Percentiles rank a stretch among this genome's conserved stretches.
These are phyloP conservation scores for Phylloporus sp. DNA, from an alignment of 1,284 basidiomycete species.

Conservation along the genomic window DNA sequence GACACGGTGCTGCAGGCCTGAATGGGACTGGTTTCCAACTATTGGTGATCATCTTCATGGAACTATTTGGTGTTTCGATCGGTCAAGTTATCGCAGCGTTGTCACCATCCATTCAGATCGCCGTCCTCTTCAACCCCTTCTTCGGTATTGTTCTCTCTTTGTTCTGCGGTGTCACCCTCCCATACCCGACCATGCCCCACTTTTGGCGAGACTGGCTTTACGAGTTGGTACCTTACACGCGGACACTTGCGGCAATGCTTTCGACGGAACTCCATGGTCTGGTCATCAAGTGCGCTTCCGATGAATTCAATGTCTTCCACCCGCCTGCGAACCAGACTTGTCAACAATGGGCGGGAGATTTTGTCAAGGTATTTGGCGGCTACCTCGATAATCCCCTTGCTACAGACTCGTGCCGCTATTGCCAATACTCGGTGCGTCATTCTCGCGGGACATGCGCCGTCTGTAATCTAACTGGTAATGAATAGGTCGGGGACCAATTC, in stretches of 20 bases:
- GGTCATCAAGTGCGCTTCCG: conserved; percentile 62
- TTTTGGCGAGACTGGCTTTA: conserved; percentile 86
- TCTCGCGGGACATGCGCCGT: background rate
- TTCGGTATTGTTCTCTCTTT: conserved; percentile 67
- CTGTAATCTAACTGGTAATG: conserved; percentile 3
- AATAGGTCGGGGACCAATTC: conserved; percentile 69
- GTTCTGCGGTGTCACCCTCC: conserved; percentile 85
- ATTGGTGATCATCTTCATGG: conserved; percentile 71
- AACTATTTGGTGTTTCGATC: conserved; percentile 77
- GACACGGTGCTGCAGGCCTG: conserved; percentile 60
- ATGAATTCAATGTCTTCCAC: conserved; percentile 71
- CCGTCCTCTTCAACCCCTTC: conserved; percentile 84
- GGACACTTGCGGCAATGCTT: conserved; percentile 75
- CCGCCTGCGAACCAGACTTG: conserved; percentile 83
- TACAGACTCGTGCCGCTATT: conserved; percentile 71
- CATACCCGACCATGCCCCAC: conserved; percentile 63
- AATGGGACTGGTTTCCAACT: conserved; percentile 79
- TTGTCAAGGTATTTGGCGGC: conserved; percentile 67
- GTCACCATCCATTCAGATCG: conserved; percentile 75
- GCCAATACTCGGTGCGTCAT: conserved; percentile 55
- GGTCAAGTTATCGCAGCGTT: conserved; percentile 80
- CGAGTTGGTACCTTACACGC: conserved; percentile 71
- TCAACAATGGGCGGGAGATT: conserved; percentile 67
- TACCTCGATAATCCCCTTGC: conserved; percentile 79
- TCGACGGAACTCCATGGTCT: conserved; percentile 83